phyloP scores from a whole-genome alignment of 371 early-diverging fungal genomes.

The Syncephalastrum monosporum region DNA sequence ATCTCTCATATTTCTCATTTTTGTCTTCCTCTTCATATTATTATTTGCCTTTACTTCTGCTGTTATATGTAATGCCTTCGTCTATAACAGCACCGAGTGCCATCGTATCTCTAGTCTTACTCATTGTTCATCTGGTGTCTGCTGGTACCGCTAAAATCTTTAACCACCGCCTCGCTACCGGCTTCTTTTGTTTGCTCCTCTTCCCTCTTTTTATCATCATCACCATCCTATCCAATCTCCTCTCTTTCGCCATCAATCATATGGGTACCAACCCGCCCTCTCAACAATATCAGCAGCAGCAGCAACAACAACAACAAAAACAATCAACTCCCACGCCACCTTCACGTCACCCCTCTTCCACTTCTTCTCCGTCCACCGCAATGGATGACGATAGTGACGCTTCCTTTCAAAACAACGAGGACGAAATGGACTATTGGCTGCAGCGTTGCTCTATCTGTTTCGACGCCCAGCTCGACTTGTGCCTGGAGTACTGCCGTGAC shows the following conservation, averaged over 20 bases:
- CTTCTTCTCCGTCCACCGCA: slow-evolving; percentile 24
- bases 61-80: slow-evolving; percentile 1
- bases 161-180: slow-evolving; percentile 10
- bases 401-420: not conserved
- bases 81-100: no score
- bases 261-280: slow-evolving; percentile 9
- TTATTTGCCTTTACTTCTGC: slow-evolving; percentile 1
- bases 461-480: slow-evolving; percentile 62
- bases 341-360: slow-evolving; percentile 10
- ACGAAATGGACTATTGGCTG: slow-evolving; percentile 58
- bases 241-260: slow-evolving; percentile 16
- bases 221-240: slow-evolving; percentile 11
- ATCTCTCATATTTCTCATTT: not conserved
- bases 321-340: not conserved
- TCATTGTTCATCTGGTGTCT: no score
- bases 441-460: slow-evolving; percentile 71
- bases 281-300: slow-evolving; percentile 2
- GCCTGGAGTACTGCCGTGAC: slow-evolving; percentile 63
- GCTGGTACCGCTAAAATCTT: not conserved
- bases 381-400: slow-evolving; percentile 19
- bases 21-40: not conserved
- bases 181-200: slow-evolving; percentile 11
- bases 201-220: slow-evolving; percentile 16
- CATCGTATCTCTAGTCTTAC: no score
- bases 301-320: slow-evolving; percentile 3